Conservation (phyloP, 345 rosid species). For the Psidium guajava region DNA sequence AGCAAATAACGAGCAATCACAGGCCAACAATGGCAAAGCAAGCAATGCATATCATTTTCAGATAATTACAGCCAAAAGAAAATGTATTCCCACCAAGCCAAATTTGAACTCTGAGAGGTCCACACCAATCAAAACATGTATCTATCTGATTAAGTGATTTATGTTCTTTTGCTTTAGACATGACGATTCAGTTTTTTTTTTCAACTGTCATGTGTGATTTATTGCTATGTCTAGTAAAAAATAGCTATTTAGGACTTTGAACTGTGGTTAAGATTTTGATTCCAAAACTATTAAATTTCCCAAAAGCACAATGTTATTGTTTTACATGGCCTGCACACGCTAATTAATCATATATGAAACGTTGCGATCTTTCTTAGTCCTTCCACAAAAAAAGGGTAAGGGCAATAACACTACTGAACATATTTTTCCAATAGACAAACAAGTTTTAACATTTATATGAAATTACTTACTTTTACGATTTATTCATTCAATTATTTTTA, state of each 20-base stretch:
- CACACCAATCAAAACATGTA: too few relatives aligned
- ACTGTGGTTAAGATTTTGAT: not conserved
- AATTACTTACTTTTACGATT: too few relatives aligned
- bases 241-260: not conserved
- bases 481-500: too few relatives aligned
- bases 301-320: not conserved
- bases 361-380: not conserved
- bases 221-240: not conserved
- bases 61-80: too few relatives aligned
- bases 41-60: too few relatives aligned
- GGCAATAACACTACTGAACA: not conserved
- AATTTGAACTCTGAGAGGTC: too few relatives aligned
- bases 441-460: not conserved
- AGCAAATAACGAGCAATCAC: too few relatives aligned
- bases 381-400: not conserved
- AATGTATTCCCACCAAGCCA: too few relatives aligned
- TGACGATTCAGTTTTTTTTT: not conserved
- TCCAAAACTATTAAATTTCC: not conserved
- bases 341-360: fast-evolving
- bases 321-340: not conserved
- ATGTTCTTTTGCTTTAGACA: too few relatives aligned
- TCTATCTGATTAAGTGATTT: not conserved
- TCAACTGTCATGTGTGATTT: not conserved
- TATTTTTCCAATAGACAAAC: not conserved
- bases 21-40: too few relatives aligned